Conservation (phyloP, 306 rosid species). For the Dalbergia cochinchinensis region DNA sequence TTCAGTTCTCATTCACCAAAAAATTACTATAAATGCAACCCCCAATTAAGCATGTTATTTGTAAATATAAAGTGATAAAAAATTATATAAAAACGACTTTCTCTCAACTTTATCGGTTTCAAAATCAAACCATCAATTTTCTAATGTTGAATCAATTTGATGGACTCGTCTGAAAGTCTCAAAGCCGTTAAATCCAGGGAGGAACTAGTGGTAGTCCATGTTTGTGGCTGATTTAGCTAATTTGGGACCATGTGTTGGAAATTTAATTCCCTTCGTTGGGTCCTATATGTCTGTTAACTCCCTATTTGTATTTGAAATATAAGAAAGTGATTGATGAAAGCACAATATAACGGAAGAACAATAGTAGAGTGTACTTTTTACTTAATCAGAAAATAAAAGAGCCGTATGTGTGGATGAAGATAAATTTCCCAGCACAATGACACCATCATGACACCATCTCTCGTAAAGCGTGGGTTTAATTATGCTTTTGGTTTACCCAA, state of each 20-base stretch:
- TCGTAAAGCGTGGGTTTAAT: neutral
- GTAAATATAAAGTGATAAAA: neutral
- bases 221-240: slow-evolving; percentile 45
- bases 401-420: neutral
- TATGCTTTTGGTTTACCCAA: too few relatives aligned
- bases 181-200: slow-evolving; percentile 40
- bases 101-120: slow-evolving; percentile 12
- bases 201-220: slow-evolving; percentile 37
- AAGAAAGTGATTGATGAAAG: slow-evolving; percentile 34
- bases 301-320: neutral
- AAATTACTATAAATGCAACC: too few relatives aligned
- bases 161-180: slow-evolving; percentile 21
- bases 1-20: too few relatives aligned
- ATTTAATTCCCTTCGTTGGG: slow-evolving; percentile 54
- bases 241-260: slow-evolving; percentile 59
- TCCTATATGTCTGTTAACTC: slow-evolving; percentile 51
- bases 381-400: neutral
- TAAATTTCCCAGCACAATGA: slow-evolving; percentile 11
- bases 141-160: slow-evolving; percentile 44
- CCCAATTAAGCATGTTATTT: neutral
- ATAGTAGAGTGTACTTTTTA: slow-evolving; percentile 31
- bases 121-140: slow-evolving; percentile 43
- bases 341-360: slow-evolving; percentile 25
- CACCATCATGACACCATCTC: neutral
- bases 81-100: neutral